Conservation (phyloP, 345 rosid genomes). For the Turnera subulata region DNA sequence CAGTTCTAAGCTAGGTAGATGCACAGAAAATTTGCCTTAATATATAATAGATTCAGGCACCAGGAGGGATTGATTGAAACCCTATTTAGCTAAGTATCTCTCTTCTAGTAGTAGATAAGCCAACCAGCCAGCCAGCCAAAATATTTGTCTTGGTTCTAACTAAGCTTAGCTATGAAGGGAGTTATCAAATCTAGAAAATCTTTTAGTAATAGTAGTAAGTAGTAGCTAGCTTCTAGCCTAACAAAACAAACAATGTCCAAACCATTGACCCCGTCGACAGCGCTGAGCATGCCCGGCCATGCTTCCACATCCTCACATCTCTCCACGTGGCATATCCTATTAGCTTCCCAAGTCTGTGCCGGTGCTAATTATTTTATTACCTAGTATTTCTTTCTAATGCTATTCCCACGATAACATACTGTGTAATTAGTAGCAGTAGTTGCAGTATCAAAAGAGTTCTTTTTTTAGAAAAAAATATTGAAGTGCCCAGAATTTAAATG, state of each 20-base stretch:
- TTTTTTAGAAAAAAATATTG: no score
- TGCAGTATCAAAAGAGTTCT: no score
- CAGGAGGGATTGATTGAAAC: background rate
- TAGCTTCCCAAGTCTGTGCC: slow-evolving; percentile 24
- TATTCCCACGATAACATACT: no score
- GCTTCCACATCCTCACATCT: slow-evolving; percentile 17
- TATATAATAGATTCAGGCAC: no score
- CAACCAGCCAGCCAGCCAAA: background rate
- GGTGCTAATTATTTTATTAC: slow-evolving; percentile 10
- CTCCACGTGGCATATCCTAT: slow-evolving; percentile 45
- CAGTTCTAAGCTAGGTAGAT: background rate
- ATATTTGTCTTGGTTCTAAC: background rate
- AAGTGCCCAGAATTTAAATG: background rate
- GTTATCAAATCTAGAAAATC: background rate
- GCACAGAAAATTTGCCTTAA: no score
- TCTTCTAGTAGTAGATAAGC: background rate
- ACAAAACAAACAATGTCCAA: background rate
- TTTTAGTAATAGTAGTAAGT: background rate
- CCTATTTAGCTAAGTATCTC: background rate
- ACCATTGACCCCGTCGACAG: slow-evolving; percentile 25
- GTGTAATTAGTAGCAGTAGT: no score
- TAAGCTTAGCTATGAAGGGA: no score
- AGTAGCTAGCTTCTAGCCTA: background rate
- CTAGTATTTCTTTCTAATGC: slow-evolving; percentile 2
- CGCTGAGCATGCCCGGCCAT: slow-evolving; percentile 27